Evolutionary conservation across 2,329 filamentous ascomycete species (phyloP).

Genomic region (Chaetothyriales sp.): DNA sequence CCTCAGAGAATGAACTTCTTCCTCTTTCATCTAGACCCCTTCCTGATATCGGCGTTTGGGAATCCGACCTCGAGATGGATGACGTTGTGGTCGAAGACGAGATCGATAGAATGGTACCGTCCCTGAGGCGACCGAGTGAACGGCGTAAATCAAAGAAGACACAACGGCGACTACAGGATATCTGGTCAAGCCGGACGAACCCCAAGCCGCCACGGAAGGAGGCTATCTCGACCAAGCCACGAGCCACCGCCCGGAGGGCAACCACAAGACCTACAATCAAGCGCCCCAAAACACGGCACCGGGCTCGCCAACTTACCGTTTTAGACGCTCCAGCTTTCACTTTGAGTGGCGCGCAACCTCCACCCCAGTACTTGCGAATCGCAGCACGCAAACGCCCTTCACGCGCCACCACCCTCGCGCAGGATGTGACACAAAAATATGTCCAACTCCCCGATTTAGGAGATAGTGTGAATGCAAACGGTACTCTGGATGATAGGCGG

Average conservation of each 20-base stretch:
- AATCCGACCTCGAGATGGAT: constrained; percentile 5
- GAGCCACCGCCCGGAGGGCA: neutral
- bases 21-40: neutral
- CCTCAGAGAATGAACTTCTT: constrained; percentile 2
- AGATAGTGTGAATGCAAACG: constrained; percentile 43
- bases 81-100: constrained; percentile 20
- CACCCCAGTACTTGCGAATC: constrained; percentile 43
- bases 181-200: neutral
- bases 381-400: constrained; percentile 40
- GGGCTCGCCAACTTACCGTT: constrained; percentile 6
- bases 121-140: constrained; percentile 5
- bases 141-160: constrained; percentile 1
- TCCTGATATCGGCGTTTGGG: neutral
- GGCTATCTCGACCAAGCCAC: neutral
- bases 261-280: neutral
- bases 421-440: constrained; percentile 37
- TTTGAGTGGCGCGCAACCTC: constrained; percentile 13
- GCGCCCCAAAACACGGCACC: neutral
- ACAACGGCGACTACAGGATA: constrained; percentile 5
- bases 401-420: constrained; percentile 29
- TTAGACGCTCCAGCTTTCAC: constrained; percentile 15
- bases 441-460: constrained; percentile 37
- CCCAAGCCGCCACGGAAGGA: neutral
- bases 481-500: constrained; percentile 38
- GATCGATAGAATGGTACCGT: constrained; percentile 20